Percentiles rank a stretch among this genome's conserved stretches.
Conservation (phyloP, 2,329 filamentous ascomycete species). For the Hirsutella rhossiliensis region DNA sequence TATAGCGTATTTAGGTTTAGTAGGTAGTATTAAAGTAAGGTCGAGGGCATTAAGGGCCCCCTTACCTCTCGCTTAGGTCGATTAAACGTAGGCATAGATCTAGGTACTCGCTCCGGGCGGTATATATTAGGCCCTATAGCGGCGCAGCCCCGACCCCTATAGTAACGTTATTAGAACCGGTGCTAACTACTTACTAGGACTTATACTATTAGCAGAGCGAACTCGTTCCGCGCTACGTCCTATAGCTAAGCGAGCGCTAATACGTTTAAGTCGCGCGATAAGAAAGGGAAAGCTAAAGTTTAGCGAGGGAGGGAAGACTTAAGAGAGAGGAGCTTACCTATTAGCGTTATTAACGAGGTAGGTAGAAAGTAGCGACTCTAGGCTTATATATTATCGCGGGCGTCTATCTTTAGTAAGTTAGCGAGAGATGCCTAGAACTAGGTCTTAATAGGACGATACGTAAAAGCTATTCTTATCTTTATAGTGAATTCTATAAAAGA, state of each 20-base stretch:
- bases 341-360: too few relatives aligned
- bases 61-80: conserved; percentile 1
- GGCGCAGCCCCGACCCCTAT: conserved; percentile 3
- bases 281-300: too few relatives aligned
- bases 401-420: too few relatives aligned
- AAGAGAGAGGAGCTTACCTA: too few relatives aligned
- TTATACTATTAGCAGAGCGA: conserved; percentile 3
- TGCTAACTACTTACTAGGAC: conserved; percentile 3
- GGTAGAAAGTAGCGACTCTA: too few relatives aligned
- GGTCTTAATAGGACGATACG: too few relatives aligned
- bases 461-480: too few relatives aligned
- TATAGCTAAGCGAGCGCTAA: neutral
- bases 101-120: conserved; percentile 7
- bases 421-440: too few relatives aligned
- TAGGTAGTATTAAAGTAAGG: neutral
- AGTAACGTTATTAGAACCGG: conserved; percentile 1
- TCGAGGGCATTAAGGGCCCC: neutral
- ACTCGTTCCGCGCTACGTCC: neutral
- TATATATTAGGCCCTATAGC: conserved; percentile 8
- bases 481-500: too few relatives aligned
- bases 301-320: too few relatives aligned
- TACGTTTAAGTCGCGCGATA: conserved; percentile 5
- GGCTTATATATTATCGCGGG: too few relatives aligned
- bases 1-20: conserved; percentile 6
- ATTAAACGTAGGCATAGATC: conserved; percentile 7